Base-by-base conservation (phyloP, 257 asterid species). In the Nicotiana obtusifolia region DNA sequence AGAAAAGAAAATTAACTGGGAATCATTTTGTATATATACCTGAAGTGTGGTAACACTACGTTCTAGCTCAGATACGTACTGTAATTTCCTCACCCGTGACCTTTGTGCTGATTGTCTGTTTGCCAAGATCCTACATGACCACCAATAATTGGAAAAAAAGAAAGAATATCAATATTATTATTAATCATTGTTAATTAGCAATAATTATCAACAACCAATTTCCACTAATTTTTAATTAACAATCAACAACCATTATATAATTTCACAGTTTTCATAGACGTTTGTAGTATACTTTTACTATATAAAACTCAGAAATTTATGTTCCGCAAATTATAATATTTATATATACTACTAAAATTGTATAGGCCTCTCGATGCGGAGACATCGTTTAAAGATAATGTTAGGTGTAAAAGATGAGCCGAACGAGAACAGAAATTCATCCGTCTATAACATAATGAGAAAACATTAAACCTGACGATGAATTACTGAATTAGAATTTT, bases 71-170 rank as follows among this genome's bases (percentile, higher is more conserved):
- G 99, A 93, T 65, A 95, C 89, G 90, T 95, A 95, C 69, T 95
- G 99, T 7, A 95, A 77, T 86, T 95, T 95, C 84, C 99, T 91
- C 90, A 95, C 97, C 82, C 99, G 79, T 68, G 98, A 95, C 88
- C 98, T 89, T 75, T 95, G 99, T 4, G 99, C 99, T 30, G 99
- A 95, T 88, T 93, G 99, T 87, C 99, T 87, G 76, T 95, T 95
- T 9, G 99, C 99, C 94, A 95, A 87, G 64, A 95, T 93, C 87
- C 99, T 95, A 86, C 26, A 14, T 44, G 2, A 0, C 30, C 30
- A 37, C 22, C 10, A 26, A 30, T 2, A n/a, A 49, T 5, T n/a
- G 31, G 2, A 20, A 13, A 5, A 41, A 73, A 3, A 20, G 16
- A 5, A 33, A 35, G 44, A 35, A 83, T 0, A 28, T 64, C 31